Percentiles rank a stretch among this genome's conserved stretches.
phyloP scores from a whole-genome alignment of 257 asterid genomes.

The Nicotiana attenuata region DNA sequence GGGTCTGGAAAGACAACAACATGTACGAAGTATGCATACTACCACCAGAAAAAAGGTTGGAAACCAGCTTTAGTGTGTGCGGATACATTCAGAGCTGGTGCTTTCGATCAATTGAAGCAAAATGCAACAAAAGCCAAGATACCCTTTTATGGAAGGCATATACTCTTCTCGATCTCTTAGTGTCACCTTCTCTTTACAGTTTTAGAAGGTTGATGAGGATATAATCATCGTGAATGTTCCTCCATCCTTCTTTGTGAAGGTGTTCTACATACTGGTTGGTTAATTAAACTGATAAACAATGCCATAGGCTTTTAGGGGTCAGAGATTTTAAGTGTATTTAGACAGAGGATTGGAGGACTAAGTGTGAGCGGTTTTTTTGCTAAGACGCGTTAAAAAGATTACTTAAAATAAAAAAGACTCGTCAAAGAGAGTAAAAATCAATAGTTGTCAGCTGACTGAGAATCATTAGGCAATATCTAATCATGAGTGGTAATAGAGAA shows the following conservation, averaged over 20 bases:
- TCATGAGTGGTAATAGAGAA: not conserved
- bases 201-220: conserved; percentile 6
- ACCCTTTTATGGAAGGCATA: conserved; percentile 88
- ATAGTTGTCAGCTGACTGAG: not conserved
- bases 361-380: not conserved
- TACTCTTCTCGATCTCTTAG: not conserved
- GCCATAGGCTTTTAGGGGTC: not conserved
- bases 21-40: conserved; percentile 82
- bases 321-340: not conserved
- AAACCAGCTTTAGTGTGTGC: conserved; percentile 96
- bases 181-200: not conserved
- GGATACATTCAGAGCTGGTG: conserved; percentile 97
- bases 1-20: conserved; percentile 95
- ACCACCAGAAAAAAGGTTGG: conserved; percentile 95
- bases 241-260: not conserved
- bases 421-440: not conserved
- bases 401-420: not conserved
- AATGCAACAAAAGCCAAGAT: conserved; percentile 92
- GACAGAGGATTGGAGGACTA: not conserved
- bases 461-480: not conserved
- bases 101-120: conserved; percentile 95
- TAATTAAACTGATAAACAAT: not conserved
- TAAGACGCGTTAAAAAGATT: not conserved
- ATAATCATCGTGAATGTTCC: not conserved
- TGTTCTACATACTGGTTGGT: not conserved